These are phyloP conservation scores for Achaetomiella virescens DNA, from an alignment of 495 filamentous ascomycete genomes.

Conservation along the genomic window DNA sequence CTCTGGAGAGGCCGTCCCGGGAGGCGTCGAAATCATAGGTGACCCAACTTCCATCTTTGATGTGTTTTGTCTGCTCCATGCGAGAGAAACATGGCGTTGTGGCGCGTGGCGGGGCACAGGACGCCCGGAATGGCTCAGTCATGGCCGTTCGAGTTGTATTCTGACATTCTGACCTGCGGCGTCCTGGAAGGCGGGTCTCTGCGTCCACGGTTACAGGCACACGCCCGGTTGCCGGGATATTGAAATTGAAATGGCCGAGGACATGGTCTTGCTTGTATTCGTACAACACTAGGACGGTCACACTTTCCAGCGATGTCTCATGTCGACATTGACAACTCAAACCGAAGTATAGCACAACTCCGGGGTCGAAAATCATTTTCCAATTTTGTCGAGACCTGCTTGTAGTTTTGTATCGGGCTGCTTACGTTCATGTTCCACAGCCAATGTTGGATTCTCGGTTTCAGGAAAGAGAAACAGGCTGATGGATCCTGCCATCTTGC, in stretches of 20 bases:
- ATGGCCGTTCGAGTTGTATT: too few species aligned
- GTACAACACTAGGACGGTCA: not conserved
- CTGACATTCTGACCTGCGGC: not conserved
- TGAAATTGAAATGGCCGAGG: not conserved
- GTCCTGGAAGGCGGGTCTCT: not conserved
- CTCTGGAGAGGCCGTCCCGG: conserved; percentile 8
- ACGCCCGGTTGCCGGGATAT: not conserved
- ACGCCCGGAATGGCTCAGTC: too few species aligned
- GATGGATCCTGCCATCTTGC: too few species aligned
- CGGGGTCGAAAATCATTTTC: too few species aligned
- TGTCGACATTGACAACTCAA: too few species aligned
- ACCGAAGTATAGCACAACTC: too few species aligned
- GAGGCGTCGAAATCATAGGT: conserved; percentile 1
- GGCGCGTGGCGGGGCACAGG: too few species aligned
- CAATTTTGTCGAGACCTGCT: too few species aligned
- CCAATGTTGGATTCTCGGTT: too few species aligned
- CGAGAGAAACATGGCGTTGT: not conserved
- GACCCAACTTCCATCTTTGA: not conserved
- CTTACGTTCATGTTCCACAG: too few species aligned
- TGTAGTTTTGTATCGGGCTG: too few species aligned
- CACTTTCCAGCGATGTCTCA: conserved; percentile 7
- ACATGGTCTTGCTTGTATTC: not conserved
- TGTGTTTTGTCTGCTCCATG: not conserved
- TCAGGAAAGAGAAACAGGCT: too few species aligned
- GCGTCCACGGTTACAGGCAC: not conserved